Evolutionary conservation across 2,329 filamentous ascomycete genomes (phyloP), one percentile per base, ranked within the genome.

Genomic region (Eutypa lata): DNA sequence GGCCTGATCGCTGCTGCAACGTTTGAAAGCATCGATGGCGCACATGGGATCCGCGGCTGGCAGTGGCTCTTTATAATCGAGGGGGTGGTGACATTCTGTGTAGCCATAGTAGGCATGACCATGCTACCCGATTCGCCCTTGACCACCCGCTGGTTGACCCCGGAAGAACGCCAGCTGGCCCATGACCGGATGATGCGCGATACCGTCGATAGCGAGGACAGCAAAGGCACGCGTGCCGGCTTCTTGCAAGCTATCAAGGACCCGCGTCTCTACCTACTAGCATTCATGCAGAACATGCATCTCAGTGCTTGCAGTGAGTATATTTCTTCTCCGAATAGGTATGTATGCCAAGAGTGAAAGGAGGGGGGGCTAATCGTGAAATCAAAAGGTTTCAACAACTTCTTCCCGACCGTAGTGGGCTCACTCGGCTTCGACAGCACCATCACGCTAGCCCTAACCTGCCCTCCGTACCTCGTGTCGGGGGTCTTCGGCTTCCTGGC

Each of bases 201-300:
- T 16, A 60, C 56, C 6, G 57, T 55, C 37, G 71, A 76, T 51
- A 68, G 70, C 10, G 60, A 68, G 11, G 53, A 40, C 14, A 65
- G 62, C 31, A 71, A 67, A 7, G 48, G 65, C 10, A 70, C 68
- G 7, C 73, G 65, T 65, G 66, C 65, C 14, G 76, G 76, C 19
- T 68, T 76, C 22, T 65, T 69, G 54, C 68, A 72, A 38, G 74
- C 74, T 13, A 60, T 67, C 18, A 65, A 61, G 16, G 76, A 79
- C 55, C 72, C 71, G 46, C 70, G 72, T 48, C 66, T 73, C 5
- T 78, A 71, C 68, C 56, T 79, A 7, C 73, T 78, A 49, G 69
- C 68, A n/a, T 65, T 77, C 48, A 74, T 77, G 71, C 71, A 74
- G 52, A 76, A 78, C 56, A 71, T 76, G 61, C 73, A 77, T 49